Evolutionary conservation across 495 filamentous ascomycete species (phyloP), one percentile per base, ranked within the genome.

Genomic region (Trypethelium eluteriae): DNA sequence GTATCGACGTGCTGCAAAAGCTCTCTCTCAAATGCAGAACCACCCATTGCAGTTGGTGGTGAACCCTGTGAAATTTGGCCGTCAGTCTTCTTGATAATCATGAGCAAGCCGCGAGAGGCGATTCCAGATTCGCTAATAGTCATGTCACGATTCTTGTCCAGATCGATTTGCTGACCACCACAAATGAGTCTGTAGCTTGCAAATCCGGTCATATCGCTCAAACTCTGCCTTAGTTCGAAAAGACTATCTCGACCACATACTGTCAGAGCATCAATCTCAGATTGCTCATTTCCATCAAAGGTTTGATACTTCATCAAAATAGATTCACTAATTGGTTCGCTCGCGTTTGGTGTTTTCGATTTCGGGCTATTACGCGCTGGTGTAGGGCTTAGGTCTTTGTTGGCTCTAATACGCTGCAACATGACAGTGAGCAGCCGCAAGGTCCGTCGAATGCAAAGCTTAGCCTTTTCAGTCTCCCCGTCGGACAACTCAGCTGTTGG

Each of bases 1-100:
- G 93, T 86, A 64, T 91, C 84, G 73, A 96, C 96, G 75, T 96
- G 90, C 65, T 87, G 84, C 65, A 96, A 76, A 32, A 98, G 50
- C 25, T 71, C 68, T 32, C 69, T 35, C 61, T 76, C 74, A 44
- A 74, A 69, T 18, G 64, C 65, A 35, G 72, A 73, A 7, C 68
- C 38, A 14, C 64, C 67, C 16, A 63, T 44, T 32, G 34, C 3
- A 14, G 63, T 50, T 18, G 56, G 34, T 11, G 53, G 36, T 10
- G 53, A 59, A 14, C 53, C 36, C 32, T 59, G 53, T 34, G 32
- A 34, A 59, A 59, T 7, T 59, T 59, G 5, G 53, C 53, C 32
- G 32, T 59, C 32, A 59, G 53, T 14, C 18, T 32, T 34, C 32
- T 59, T 59, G 32, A 59, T 36, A 59, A 59, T 59, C 53, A 59